These are phyloP conservation scores for Diaporthe sp. DNA, from an alignment of 2,329 filamentous ascomycete species.

Conservation along the genomic window DNA sequence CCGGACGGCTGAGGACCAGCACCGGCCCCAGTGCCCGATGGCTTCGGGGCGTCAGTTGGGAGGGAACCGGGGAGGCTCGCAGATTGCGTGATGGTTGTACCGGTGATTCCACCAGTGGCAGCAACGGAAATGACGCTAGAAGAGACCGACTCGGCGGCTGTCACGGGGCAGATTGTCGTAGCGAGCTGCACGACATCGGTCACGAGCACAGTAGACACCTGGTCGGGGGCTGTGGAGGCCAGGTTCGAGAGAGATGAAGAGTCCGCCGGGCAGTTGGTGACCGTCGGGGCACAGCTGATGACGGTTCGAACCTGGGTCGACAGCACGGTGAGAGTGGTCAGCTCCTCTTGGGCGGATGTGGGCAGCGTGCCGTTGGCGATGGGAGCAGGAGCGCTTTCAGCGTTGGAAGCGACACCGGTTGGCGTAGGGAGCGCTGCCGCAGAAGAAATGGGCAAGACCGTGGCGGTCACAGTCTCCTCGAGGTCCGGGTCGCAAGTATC, in stretches of 20 bases:
- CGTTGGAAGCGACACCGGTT: constrained; percentile 9
- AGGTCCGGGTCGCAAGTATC: constrained; percentile 38
- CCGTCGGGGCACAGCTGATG: constrained; percentile 38
- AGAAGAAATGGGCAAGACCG: constrained; percentile 31
- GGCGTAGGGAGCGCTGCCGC: not conserved
- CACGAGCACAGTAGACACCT: constrained; percentile 27
- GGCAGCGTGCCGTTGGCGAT: constrained; percentile 26
- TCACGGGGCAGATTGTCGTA: constrained; percentile 33
- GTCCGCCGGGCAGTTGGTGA: constrained; percentile 40
- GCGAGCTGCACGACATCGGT: constrained; percentile 38
- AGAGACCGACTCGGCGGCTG: constrained; percentile 28
- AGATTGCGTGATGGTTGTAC: constrained; percentile 4
- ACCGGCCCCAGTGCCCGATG: constrained; percentile 13
- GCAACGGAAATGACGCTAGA: constrained; percentile 25
- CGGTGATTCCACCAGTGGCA: constrained; percentile 28
- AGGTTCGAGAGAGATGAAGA: constrained; percentile 34
- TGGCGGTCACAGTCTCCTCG: constrained; percentile 35
- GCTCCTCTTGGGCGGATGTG: constrained; percentile 10
- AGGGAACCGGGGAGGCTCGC: not conserved
- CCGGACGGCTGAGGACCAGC: constrained; percentile 30
- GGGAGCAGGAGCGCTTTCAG: constrained; percentile 4
- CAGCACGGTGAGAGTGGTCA: constrained; percentile 38
- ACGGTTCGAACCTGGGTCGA: constrained; percentile 39
- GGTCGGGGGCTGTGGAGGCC: constrained; percentile 30
- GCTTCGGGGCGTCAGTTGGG: not conserved